Percentiles rank a stretch among this genome's conserved stretches.
Conservation (phyloP, 2,329 filamentous ascomycete species). For the Neurospora sp. region DNA sequence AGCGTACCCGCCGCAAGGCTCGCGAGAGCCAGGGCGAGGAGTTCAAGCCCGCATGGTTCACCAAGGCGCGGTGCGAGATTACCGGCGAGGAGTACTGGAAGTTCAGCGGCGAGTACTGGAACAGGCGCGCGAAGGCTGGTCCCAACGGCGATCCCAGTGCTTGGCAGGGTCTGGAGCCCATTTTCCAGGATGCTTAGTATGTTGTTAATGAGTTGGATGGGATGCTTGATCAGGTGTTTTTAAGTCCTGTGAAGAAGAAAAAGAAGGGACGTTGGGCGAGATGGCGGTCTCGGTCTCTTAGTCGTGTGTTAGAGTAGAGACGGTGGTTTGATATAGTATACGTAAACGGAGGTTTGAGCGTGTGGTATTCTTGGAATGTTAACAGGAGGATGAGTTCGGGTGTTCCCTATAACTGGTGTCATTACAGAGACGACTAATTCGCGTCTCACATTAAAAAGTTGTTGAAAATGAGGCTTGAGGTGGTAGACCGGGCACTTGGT, state of each 20-base stretch:
- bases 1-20: constrained; percentile 62
- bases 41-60: constrained; percentile 80
- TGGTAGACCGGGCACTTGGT: background rate
- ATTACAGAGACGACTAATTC: background rate
- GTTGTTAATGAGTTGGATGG: background rate
- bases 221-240: background rate
- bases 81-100: constrained; percentile 89
- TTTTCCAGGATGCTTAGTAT: constrained; percentile 37
- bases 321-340: background rate
- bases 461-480: background rate
- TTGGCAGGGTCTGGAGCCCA: constrained; percentile 68
- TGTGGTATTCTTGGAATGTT: background rate
- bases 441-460: background rate
- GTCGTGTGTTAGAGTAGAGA: background rate
- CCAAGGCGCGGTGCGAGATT: constrained; percentile 57
- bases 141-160: constrained; percentile 42
- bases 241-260: background rate
- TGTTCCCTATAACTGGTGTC: background rate
- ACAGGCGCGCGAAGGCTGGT: constrained; percentile 55
- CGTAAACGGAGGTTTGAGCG: background rate
- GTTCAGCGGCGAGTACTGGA: constrained; percentile 86
- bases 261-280: background rate
- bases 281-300: background rate
- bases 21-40: constrained; percentile 72
- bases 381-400: background rate